Evolutionary conservation across 305 asterid species (phyloP).

Genomic region (Fraxinus sp.): DNA sequence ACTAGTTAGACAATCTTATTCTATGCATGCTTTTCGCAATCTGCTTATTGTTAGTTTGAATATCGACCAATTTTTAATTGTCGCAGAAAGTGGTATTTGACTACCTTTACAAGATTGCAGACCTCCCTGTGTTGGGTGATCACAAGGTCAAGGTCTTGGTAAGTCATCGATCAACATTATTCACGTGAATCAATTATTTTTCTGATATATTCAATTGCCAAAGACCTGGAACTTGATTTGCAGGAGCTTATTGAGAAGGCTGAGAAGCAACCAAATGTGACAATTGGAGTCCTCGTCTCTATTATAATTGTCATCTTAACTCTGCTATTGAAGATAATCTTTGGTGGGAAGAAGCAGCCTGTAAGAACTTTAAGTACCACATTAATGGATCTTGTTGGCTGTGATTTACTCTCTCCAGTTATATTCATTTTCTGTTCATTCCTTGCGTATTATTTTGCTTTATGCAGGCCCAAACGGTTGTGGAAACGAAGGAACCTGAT

Average conservation of each 20-base stretch:
- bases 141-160: constrained; percentile 42
- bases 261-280: constrained; percentile 42
- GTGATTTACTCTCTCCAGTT: neutral
- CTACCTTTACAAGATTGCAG: constrained; percentile 43
- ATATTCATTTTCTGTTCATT: neutral
- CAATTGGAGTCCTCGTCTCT: constrained; percentile 36
- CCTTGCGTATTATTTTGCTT: neutral
- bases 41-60: neutral
- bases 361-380: constrained; percentile 23
- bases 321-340: constrained; percentile 34
- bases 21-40: neutral
- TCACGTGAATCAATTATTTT: neutral
- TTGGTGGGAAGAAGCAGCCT: constrained; percentile 42
- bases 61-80: neutral
- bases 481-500: constrained; percentile 26
- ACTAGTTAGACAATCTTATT: neutral
- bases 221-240: neutral
- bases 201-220: neutral
- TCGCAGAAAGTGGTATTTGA: constrained; percentile 40
- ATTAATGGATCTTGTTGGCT: neutral
- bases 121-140: constrained; percentile 41
- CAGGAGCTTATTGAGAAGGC: constrained; percentile 49
- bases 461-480: constrained; percentile 27
- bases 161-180: neutral
- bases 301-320: constrained; percentile 31